These are phyloP conservation scores for Cryptococcus sp. DNA, from an alignment of 1,284 basidiomycete genomes.

Conservation along the genomic window DNA sequence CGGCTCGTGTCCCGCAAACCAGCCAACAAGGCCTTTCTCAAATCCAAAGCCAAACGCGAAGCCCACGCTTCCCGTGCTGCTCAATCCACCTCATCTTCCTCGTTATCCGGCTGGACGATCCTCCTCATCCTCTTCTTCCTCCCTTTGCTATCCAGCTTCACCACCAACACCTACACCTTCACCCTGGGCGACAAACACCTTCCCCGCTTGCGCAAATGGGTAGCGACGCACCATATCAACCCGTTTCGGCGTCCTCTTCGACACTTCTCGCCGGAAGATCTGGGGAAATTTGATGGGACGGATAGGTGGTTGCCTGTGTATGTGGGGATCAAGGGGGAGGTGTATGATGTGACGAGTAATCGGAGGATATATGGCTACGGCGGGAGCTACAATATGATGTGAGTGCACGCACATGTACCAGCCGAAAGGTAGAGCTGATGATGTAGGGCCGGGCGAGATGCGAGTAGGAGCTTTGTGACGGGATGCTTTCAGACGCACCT, in stretches of 20 bases:
- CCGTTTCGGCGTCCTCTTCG: constrained; percentile 9
- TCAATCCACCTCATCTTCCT: constrained; percentile 7
- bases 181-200: constrained; percentile 15
- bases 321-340: constrained; percentile 83
- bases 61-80: constrained; percentile 23
- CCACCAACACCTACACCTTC: constrained; percentile 34
- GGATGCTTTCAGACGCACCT: constrained; percentile 83
- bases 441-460: constrained; percentile 76
- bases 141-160: constrained; percentile 35
- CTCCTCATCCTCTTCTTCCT: constrained; percentile 33
- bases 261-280: constrained; percentile 40
- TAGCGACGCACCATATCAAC: constrained; percentile 17
- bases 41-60: constrained; percentile 23
- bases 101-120: constrained; percentile 7
- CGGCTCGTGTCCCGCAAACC: constrained; percentile 55
- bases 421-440: background rate
- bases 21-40: constrained; percentile 53
- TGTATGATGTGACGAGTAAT: constrained; percentile 80
- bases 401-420: constrained; percentile 37
- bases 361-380: constrained; percentile 82
- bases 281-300: constrained; percentile 70
- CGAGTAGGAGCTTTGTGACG: constrained; percentile 81
- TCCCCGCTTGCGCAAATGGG: constrained; percentile 16
- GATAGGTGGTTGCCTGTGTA: constrained; percentile 69
- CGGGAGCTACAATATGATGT: constrained; percentile 79